Percentiles rank a stretch among this genome's conserved stretches.
These are phyloP conservation scores for Naganishia onofrii DNA, from an alignment of 768 basidiomycete species.

Conservation along the genomic window DNA sequence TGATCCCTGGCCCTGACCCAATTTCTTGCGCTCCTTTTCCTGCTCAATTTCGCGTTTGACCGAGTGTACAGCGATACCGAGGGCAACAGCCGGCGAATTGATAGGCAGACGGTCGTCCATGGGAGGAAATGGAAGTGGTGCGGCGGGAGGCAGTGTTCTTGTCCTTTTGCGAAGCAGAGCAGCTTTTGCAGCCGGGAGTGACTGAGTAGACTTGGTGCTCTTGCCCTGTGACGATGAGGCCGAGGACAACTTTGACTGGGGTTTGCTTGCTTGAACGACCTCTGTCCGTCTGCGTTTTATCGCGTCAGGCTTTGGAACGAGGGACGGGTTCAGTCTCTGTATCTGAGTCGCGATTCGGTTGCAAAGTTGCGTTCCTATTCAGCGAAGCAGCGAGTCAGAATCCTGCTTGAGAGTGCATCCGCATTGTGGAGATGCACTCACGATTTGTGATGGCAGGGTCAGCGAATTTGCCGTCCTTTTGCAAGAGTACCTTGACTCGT, in stretches of 20 bases:
- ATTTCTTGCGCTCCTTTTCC: slow-evolving; percentile 56
- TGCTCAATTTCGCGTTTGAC: slow-evolving; percentile 79
- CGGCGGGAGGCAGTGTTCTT: slow-evolving; percentile 58
- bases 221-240: slow-evolving; percentile 30
- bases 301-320: slow-evolving; percentile 27
- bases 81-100: slow-evolving; percentile 73
- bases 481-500: slow-evolving; percentile 74
- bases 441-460: slow-evolving; percentile 53
- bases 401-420: too few relatives aligned
- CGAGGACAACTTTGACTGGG: background rate
- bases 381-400: slow-evolving; percentile 20
- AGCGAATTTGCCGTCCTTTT: slow-evolving; percentile 46
- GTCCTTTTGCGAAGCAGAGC: slow-evolving; percentile 52
- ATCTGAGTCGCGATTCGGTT: slow-evolving; percentile 44
- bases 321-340: slow-evolving; percentile 37
- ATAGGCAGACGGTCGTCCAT: slow-evolving; percentile 71
- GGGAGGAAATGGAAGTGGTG: slow-evolving; percentile 72
- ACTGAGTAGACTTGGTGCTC: slow-evolving; percentile 57
- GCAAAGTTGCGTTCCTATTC: slow-evolving; percentile 44
- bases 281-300: slow-evolving; percentile 24
- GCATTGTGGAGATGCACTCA: too few relatives aligned
- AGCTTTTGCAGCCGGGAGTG: slow-evolving; percentile 56
- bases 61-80: slow-evolving; percentile 75
- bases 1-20: slow-evolving; percentile 31
- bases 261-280: background rate